A percentile compares a stretch with the other conserved stretches of the same genome.
Conservation (phyloP, 139 green algal species). For the Tetratostichococcus sp. region DNA sequence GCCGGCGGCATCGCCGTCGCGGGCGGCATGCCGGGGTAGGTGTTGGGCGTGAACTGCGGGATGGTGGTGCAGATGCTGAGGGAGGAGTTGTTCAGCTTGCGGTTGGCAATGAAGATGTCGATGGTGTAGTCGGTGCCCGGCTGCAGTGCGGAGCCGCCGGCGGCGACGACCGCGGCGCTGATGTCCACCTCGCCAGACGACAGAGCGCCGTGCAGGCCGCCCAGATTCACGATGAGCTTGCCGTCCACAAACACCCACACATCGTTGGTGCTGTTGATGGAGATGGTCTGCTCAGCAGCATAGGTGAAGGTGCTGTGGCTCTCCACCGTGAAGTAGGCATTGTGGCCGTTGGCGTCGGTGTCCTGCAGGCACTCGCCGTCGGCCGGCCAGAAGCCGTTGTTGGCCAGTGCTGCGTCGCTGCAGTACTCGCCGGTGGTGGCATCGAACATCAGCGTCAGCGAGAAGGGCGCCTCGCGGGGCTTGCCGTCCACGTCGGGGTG, state of each 20-base stretch:
- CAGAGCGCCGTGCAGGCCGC: not conserved
- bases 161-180: not conserved
- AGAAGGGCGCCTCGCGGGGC: not conserved
- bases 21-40: not conserved
- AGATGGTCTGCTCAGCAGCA: not conserved
- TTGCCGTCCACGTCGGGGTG: not conserved
- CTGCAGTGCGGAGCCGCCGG: not conserved
- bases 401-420: not conserved
- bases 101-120: not conserved
- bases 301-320: not conserved
- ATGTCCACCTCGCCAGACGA: not conserved
- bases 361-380: not conserved
- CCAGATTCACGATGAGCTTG: not conserved
- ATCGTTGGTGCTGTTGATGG: not conserved
- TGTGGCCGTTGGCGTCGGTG: not conserved
- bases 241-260: not conserved
- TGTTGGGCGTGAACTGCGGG: not conserved
- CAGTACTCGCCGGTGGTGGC: not conserved
- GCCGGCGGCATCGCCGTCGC: no score
- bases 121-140: not conserved
- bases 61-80: not conserved
- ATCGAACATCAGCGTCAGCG: not conserved
- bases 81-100: not conserved
- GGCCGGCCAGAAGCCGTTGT: not conserved
- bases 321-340: slow-evolving; percentile 1